Evolutionary conservation across 1,139 yeast genomes (phyloP).

Genomic region (Meyerozyma sp.): DNA sequence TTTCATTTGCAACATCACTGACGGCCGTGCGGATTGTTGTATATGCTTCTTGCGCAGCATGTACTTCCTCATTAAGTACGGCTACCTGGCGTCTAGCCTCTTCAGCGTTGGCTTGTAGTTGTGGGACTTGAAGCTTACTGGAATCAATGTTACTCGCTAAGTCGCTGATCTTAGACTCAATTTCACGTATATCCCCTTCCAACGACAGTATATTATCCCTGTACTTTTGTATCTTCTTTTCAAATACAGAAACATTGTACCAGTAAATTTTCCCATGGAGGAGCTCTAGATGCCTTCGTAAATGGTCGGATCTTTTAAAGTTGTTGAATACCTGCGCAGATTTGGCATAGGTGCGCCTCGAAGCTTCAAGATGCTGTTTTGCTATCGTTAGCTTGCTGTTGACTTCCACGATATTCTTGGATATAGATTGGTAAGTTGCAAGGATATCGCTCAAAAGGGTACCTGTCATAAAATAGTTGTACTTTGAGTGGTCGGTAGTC

Average conservation of each 20-base stretch:
- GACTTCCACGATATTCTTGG: slow-evolving; percentile 35
- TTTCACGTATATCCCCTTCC: slow-evolving; percentile 13
- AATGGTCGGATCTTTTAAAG: slow-evolving; percentile 36
- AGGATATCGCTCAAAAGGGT: slow-evolving; percentile 62
- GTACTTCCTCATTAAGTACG: not conserved
- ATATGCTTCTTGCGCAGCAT: not conserved
- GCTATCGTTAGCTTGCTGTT: slow-evolving; percentile 33
- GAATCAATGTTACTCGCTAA: slow-evolving; percentile 11
- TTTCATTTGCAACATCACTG: slow-evolving; percentile 3
- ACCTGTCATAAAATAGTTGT: slow-evolving; percentile 73
- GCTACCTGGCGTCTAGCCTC: not conserved
- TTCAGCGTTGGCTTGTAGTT: not conserved
- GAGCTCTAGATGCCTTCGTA: slow-evolving; percentile 38
- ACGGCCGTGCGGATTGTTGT: not conserved
- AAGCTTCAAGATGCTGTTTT: slow-evolving; percentile 18
- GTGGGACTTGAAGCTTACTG: not conserved
- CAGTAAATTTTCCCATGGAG: slow-evolving; percentile 63
- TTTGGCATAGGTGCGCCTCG: slow-evolving; percentile 27
- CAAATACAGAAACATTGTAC: slow-evolving; percentile 45
- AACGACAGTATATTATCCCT: slow-evolving; percentile 9
- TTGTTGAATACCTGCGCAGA: slow-evolving; percentile 30
- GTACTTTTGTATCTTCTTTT: slow-evolving; percentile 21
- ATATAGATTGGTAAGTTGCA: slow-evolving; percentile 42
- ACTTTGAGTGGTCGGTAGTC: slow-evolving; percentile 67
- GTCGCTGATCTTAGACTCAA: slow-evolving; percentile 14